A percentile compares a stretch with the other conserved stretches of the same genome.
Conservation (phyloP, 2,329 filamentous ascomycete species). For the Xylariaceae sp. region DNA sequence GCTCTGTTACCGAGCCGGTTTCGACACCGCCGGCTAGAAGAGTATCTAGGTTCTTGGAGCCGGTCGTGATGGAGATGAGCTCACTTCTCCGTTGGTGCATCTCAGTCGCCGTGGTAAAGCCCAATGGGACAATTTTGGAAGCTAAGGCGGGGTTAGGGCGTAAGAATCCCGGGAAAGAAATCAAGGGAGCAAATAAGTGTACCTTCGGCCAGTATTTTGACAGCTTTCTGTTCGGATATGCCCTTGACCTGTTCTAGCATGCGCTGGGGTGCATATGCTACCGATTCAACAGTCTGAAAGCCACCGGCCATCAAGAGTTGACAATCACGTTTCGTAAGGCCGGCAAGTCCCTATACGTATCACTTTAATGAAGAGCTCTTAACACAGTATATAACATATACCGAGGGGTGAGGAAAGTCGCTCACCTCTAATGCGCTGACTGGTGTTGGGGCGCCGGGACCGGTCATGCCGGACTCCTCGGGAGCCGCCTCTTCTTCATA, state of each 20-base stretch:
- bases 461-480: slow-evolving; percentile 69
- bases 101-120: slow-evolving; percentile 96
- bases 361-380: background rate
- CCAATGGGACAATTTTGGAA: slow-evolving; percentile 95
- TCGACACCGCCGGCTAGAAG: slow-evolving; percentile 90
- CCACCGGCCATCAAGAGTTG: slow-evolving; percentile 88
- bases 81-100: slow-evolving; percentile 97
- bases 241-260: slow-evolving; percentile 92
- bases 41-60: slow-evolving; percentile 95
- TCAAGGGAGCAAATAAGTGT: slow-evolving; percentile 19
- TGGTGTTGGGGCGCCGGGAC: slow-evolving; percentile 90
- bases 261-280: slow-evolving; percentile 84
- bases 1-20: slow-evolving; percentile 94
- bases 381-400: background rate
- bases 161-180: background rate
- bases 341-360: slow-evolving; percentile 64
- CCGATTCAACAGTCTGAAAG: slow-evolving; percentile 90
- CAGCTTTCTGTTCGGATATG: slow-evolving; percentile 94
- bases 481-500: slow-evolving; percentile 60
- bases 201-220: slow-evolving; percentile 88
- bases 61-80: slow-evolving; percentile 95
- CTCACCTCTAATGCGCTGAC: slow-evolving; percentile 78
- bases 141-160: slow-evolving; percentile 45
- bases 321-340: slow-evolving; percentile 91
- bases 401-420: slow-evolving; percentile 1